Conservation (phyloP, 495 filamentous ascomycete genomes). For the Penicillium herquei region DNA sequence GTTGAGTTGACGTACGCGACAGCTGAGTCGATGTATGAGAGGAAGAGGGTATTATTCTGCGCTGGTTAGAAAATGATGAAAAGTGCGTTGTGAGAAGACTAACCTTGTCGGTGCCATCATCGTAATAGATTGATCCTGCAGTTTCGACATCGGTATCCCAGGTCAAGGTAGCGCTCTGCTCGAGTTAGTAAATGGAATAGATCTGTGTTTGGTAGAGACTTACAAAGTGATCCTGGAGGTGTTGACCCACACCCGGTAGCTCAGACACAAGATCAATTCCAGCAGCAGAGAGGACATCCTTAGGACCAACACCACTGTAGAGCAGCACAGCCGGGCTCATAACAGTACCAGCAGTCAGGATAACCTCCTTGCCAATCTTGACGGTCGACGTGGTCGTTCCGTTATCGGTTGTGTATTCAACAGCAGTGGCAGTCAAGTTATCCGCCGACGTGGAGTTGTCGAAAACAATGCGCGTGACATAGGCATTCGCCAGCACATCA, state of each 20-base stretch:
- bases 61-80: conserved; percentile 7
- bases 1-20: conserved; percentile 34
- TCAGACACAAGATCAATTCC: conserved; percentile 42
- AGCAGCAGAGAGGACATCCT: conserved; percentile 31
- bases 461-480: conserved; percentile 44
- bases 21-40: conserved; percentile 33
- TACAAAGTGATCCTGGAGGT: conserved; percentile 48
- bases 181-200: neutral
- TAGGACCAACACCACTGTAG: conserved; percentile 46
- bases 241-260: conserved; percentile 50
- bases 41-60: conserved; percentile 25
- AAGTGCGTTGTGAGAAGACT: neutral
- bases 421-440: conserved; percentile 27
- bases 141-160: conserved; percentile 26
- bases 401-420: conserved; percentile 31
- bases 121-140: conserved; percentile 29
- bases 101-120: conserved; percentile 27
- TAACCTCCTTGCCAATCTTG: conserved; percentile 51
- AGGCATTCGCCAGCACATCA: conserved; percentile 42
- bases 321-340: conserved; percentile 57
- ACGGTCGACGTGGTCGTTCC: conserved; percentile 29
- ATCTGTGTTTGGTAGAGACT: conserved; percentile 8
- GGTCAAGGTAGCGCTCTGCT: conserved; percentile 32
- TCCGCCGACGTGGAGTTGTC: conserved; percentile 22
- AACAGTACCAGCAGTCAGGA: conserved; percentile 53